These are phyloP conservation scores for Paratrypanosoma confusum DNA, from an alignment of 208 protist genomes.

Conservation along the genomic window DNA sequence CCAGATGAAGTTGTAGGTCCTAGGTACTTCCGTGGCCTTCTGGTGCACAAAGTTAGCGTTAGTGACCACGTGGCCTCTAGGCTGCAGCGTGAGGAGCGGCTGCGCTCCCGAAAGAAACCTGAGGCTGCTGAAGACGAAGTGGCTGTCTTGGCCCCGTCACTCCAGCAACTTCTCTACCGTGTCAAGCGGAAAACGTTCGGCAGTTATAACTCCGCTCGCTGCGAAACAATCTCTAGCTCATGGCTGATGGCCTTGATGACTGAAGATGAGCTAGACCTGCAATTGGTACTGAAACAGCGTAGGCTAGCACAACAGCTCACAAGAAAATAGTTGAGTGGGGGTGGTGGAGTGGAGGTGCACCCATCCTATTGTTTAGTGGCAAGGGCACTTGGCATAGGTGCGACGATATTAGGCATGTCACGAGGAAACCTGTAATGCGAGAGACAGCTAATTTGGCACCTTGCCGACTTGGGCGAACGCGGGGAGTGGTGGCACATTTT, in stretches of 20 bases:
- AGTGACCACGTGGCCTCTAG: slow-evolving; percentile 38
- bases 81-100: slow-evolving; percentile 30
- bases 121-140: slow-evolving; percentile 7
- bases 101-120: slow-evolving; percentile 15
- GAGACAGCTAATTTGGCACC: too few relatives aligned
- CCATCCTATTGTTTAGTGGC: too few relatives aligned
- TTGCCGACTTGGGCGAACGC: too few relatives aligned
- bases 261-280: slow-evolving; percentile 38
- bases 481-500: too few relatives aligned
- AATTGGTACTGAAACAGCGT: too few relatives aligned
- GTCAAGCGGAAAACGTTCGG: slow-evolving; percentile 26
- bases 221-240: slow-evolving; percentile 26
- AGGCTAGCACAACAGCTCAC: too few relatives aligned
- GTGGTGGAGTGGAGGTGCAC: too few relatives aligned
- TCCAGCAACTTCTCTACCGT: slow-evolving; percentile 27
- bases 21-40: slow-evolving; percentile 38
- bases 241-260: slow-evolving; percentile 57
- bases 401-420: too few relatives aligned
- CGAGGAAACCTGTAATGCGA: too few relatives aligned
- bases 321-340: too few relatives aligned
- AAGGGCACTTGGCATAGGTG: too few relatives aligned
- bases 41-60: slow-evolving; percentile 50
- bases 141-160: slow-evolving; percentile 16
- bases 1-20: slow-evolving; percentile 53
- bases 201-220: slow-evolving; percentile 24